These are phyloP conservation scores for Odontarrhena argentea DNA, from an alignment of 345 rosid species.

Conservation along the genomic window DNA sequence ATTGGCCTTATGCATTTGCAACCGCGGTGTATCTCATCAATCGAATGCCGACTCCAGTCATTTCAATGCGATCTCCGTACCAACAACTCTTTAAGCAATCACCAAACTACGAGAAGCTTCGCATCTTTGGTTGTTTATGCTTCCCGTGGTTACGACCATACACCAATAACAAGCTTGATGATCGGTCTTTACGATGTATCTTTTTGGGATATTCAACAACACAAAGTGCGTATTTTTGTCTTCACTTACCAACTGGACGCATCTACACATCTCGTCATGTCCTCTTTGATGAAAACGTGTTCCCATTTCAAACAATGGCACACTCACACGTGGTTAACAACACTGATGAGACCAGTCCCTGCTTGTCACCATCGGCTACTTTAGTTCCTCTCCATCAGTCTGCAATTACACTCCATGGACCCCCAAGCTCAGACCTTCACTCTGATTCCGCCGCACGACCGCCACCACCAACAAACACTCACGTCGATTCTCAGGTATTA, in stretches of 20 bases:
- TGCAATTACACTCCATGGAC: no score
- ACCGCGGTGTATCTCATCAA: background rate
- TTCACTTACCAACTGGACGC: background rate
- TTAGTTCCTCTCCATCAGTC: no score
- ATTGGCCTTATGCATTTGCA: background rate
- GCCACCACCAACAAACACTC: no score
- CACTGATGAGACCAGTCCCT: no score
- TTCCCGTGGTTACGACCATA: conserved; percentile 11
- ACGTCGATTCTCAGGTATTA: no score
- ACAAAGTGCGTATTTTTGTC: background rate
- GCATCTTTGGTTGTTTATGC: conserved; percentile 4
- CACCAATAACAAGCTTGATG: background rate
- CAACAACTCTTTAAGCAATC: rapidly evolving
- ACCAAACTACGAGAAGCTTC: background rate
- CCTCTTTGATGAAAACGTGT: no score
- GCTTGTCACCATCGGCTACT: no score
- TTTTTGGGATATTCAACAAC: background rate
- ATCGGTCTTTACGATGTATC: background rate
- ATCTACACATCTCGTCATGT: background rate
- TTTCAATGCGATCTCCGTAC: no score
- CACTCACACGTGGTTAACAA: no score
- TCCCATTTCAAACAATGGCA: no score
- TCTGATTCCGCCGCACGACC: no score
- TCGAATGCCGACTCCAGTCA: background rate
- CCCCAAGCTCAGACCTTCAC: no score